Conservation (phyloP, 345 rosid species). For the Populus simonii region DNA sequence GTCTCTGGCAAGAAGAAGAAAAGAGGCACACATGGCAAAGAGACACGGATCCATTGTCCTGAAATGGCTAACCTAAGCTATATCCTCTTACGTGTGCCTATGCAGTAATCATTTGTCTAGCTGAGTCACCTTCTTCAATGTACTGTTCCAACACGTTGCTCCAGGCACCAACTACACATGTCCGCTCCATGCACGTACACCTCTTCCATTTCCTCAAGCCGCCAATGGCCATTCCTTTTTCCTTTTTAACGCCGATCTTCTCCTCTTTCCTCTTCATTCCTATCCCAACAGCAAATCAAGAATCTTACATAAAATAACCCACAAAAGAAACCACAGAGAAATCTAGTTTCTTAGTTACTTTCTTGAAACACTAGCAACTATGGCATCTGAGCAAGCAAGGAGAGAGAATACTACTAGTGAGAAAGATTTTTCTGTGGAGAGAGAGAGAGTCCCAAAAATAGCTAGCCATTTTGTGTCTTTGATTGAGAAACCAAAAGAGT, state of each 20-base stretch:
- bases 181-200: conserved; percentile 21
- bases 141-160: conserved; percentile 29
- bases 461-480: conserved; percentile 59
- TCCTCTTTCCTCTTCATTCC: neutral
- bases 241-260: conserved; percentile 1
- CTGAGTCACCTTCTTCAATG: conserved; percentile 1
- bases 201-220: neutral
- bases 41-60: neutral
- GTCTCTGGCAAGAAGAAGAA: too few relatives aligned
- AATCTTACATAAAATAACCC: neutral
- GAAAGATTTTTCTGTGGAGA: conserved; percentile 45
- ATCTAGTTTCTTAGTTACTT: too few relatives aligned
- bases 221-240: conserved; percentile 3
- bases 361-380: conserved; percentile 12
- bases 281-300: too few relatives aligned
- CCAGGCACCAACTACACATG: conserved; percentile 31
- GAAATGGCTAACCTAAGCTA: neutral
- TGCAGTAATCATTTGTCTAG: neutral
- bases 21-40: neutral
- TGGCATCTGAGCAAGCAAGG: conserved; percentile 66
- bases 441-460: conserved; percentile 61
- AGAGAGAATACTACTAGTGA: conserved; percentile 44
- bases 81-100: neutral
- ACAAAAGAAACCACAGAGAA: neutral
- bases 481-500: conserved; percentile 14